Base-by-base conservation (phyloP, 805 yeast genomes). In the Yarrowia deformans region DNA sequence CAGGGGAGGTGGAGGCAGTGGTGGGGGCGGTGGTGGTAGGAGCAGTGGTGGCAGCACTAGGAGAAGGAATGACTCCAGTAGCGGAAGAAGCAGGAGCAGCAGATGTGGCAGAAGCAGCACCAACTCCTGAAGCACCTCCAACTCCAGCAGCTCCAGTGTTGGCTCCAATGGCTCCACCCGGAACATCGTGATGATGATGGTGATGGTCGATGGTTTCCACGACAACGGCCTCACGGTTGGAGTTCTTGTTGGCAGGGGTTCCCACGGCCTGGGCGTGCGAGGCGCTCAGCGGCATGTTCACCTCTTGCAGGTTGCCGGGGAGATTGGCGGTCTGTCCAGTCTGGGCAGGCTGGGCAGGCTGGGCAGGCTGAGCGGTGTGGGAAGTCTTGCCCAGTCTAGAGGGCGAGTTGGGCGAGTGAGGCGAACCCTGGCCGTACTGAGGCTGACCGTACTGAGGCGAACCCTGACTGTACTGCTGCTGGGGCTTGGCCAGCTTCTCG, bases 121-220 rank as follows among this genome's bases (percentile, higher is more conserved):
- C n/a, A n/a, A n/a, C n/a, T n/a, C n/a, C n/a, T n/a, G 37, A 39
- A 55, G 54, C 56, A 52, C 8, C 29, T 13, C 68, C 68, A 37
- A 50, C 60, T 50, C 48, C 56, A 49, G 23, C 1, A 34, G 55
- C n/a, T n/a, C n/a, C n/a, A n/a, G n/a, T n/a, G n/a, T n/a, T n/a
- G n/a, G n/a, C n/a, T n/a, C n/a, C n/a, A n/a, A n/a, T n/a, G n/a
- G n/a, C n/a, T n/a, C n/a, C n/a, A n/a, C n/a, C n/a, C n/a, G n/a
- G n/a, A n/a, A 52, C 42, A 37, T 52, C 58, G 16, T 18, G 37
- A 8, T 52, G 58, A 37, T 52, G 58, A 19, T 54, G 45, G 3
- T 54, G 60, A 16, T 40, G 48, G 1, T 56, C 63, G 2, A 56
- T 29, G 5, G 48, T 56, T 39, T 56, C 63, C 3, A 56, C 63